phyloP scores from a whole-genome alignment of 495 filamentous ascomycete genomes.

The Jackrogersella multiformis region DNA sequence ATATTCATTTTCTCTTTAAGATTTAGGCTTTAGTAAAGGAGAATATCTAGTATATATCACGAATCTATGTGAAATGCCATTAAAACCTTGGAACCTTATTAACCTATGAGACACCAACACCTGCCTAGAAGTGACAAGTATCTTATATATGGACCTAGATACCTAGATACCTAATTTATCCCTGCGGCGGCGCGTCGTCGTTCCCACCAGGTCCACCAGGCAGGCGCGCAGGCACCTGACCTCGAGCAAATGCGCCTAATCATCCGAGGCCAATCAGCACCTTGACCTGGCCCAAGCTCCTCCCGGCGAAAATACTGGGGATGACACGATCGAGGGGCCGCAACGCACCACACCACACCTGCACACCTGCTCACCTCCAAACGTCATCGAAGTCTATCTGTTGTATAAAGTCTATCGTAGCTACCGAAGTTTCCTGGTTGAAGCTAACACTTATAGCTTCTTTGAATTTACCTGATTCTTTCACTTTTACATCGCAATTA shows the following conservation, averaged over 20 bases:
- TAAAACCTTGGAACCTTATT: constrained; percentile 1
- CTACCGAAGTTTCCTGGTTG: constrained; percentile 10
- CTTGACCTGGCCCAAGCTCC: constrained; percentile 30
- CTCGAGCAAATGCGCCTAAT: constrained; percentile 48
- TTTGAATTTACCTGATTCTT: not conserved
- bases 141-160: not conserved
- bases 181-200: too few relatives aligned
- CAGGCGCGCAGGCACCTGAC: constrained; percentile 42
- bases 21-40: not conserved
- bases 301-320: constrained; percentile 2
- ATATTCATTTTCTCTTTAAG: not conserved
- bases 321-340: constrained; percentile 34
- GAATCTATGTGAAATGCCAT: too few relatives aligned
- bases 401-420: constrained; percentile 16
- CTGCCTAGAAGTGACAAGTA: constrained; percentile 33
- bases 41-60: not conserved
- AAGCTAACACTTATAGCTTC: not conserved
- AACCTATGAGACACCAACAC: constrained; percentile 13
- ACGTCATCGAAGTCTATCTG: constrained; percentile 24
- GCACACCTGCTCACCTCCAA: too few relatives aligned
- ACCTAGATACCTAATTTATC: not conserved
- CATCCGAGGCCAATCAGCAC: constrained; percentile 21
- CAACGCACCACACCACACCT: constrained; percentile 27
- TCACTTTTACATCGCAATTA: not conserved
- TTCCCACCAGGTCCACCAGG: constrained; percentile 4